phyloP scores from a whole-genome alignment of 2,329 filamentous ascomycete species.

The Fusarium sp. region DNA sequence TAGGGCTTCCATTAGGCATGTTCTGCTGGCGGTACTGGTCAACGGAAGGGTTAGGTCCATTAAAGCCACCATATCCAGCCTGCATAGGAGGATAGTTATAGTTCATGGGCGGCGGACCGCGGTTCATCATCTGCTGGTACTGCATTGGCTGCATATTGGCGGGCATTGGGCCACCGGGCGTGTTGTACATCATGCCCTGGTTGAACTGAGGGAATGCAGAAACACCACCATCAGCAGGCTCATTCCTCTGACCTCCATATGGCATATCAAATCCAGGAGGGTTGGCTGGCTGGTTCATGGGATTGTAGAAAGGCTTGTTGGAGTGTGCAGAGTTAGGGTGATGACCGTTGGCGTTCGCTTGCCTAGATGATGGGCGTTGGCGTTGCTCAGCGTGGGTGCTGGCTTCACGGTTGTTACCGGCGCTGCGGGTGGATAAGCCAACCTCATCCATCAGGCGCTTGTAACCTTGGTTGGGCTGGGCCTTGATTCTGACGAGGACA shows the following conservation, averaged over 20 bases:
- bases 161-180: conserved; percentile 58
- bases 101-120: conserved; percentile 64
- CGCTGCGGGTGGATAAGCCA: conserved; percentile 78
- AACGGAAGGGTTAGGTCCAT: conserved; percentile 59
- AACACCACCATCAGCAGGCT: conserved; percentile 63
- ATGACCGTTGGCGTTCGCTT: conserved; percentile 60
- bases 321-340: conserved; percentile 56
- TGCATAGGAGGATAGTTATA: conserved; percentile 69
- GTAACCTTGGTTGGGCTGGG: conserved; percentile 93
- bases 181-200: conserved; percentile 65
- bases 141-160: conserved; percentile 66
- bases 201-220: conserved; percentile 63
- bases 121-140: conserved; percentile 70
- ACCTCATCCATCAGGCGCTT: conserved; percentile 99
- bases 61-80: conserved; percentile 66
- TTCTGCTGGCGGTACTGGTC: conserved; percentile 68
- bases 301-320: conserved; percentile 65
- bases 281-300: conserved; percentile 57
- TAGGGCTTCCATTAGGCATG: conserved; percentile 63
- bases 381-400: conserved; percentile 61
- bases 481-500: conserved; percentile 89
- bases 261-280: conserved; percentile 62
- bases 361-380: conserved; percentile 67
- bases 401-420: conserved; percentile 58
- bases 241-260: conserved; percentile 64